Conservation (phyloP, 176 grass and related monocot genomes). For the Ananas comosus region DNA sequence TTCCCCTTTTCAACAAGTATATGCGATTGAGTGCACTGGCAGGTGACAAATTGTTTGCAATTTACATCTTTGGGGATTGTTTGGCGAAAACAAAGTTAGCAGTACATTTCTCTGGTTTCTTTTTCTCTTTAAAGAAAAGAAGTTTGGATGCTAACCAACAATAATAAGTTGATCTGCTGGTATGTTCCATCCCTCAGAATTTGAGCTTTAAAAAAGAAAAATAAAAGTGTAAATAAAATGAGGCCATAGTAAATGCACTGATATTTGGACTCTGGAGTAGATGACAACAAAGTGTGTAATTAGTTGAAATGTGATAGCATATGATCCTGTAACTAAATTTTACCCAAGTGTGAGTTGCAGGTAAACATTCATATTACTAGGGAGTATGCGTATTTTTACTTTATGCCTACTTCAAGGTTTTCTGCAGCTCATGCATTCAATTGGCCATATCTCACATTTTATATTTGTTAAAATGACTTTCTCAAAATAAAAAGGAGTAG, state of each 20-base stretch:
- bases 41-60: too few relatives aligned
- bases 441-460: not conserved
- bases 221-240: not conserved
- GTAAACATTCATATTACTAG: not conserved
- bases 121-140: too few relatives aligned
- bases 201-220: not conserved
- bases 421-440: too few relatives aligned
- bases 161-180: too few relatives aligned
- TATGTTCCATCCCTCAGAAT: too few relatives aligned
- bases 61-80: too few relatives aligned
- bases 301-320: conserved; percentile 1
- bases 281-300: not conserved
- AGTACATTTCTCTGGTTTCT: too few relatives aligned
- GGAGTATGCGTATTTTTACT: not conserved
- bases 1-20: not conserved
- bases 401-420: not conserved
- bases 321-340: not conserved
- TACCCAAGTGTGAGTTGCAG: not conserved
- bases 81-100: too few relatives aligned
- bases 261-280: not conserved
- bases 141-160: too few relatives aligned
- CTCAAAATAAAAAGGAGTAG: not conserved
- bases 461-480: not conserved
- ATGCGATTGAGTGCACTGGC: too few relatives aligned
- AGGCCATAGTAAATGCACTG: not conserved